Base-by-base conservation (phyloP, 495 filamentous ascomycete genomes). In the Hypoxylon perforatum region DNA sequence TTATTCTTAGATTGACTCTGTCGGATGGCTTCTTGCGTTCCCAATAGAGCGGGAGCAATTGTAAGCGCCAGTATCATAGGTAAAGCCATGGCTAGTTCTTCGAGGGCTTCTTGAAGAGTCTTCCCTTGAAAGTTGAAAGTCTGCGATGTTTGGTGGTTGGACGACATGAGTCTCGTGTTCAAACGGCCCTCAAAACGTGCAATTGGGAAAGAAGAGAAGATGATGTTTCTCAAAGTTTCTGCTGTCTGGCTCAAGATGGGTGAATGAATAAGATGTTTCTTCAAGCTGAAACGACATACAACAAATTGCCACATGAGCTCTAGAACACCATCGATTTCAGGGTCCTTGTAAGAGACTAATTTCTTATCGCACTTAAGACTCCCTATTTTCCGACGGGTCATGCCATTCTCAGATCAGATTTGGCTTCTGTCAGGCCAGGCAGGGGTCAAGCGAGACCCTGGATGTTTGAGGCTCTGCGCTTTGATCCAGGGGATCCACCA, bases 1-100 rank as follows among this genome's bases (percentile, higher is more conserved):
- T 76, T 74, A 39, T 74, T 79, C 58, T 80, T 75, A 1, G 72
- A 73, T 41, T 82, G 80, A 19, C 80, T 80, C 69, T 81, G 78
- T 9, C 76, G 74, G 44, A 82, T 79, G 5, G 80, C 77, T 63
- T 82, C 80, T 42, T 76, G 77, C 6, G 78, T 81, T 28, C 79
- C 80, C 7, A 82, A 66, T 14, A 82, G 68, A 19, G 79, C 80
- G 11, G 80, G 80, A 38, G 54, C 49, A 21, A 76, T 73, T 21
- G 73, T 72, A 48, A 76, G 55, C 8, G 76, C 75, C 15, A 77
- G 36, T 25, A 77, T 50, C 70, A 77, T 72, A 38, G 75, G 72
- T 21, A 74, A 23, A 30, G 70, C 63, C 69, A 70, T 73, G 21
- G 53, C 57, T 21, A 67, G 19, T 63, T 67, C 60, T 63, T 66